These are phyloP conservation scores for Skeletonema tropicum DNA, from an alignment of 108 stramenopile genomes.

Conservation along the genomic window DNA sequence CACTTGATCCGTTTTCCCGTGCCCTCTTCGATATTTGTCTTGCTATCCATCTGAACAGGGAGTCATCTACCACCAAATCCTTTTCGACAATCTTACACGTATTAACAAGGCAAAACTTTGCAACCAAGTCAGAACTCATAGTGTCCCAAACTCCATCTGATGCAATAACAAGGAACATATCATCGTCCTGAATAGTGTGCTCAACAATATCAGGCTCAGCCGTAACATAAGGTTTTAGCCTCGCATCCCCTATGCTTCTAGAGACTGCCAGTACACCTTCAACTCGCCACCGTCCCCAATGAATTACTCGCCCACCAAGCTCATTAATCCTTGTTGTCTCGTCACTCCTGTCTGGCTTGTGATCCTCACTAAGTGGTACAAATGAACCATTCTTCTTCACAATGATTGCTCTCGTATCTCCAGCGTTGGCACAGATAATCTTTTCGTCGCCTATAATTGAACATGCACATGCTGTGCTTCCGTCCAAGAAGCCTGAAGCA, in stretches of 20 bases:
- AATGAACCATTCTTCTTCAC: conserved; percentile 85
- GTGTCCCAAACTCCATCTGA: conserved; percentile 92
- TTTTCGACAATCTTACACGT: conserved; percentile 86
- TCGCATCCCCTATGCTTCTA: conserved; percentile 92
- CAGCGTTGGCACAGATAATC: conserved; percentile 94
- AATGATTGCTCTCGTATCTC: conserved; percentile 94
- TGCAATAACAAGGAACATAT: conserved; percentile 88
- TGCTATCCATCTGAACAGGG: conserved; percentile 83
- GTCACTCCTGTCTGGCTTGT: conserved; percentile 92
- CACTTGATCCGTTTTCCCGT: conserved; percentile 79
- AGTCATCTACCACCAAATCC: conserved; percentile 69
- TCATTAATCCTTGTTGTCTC: conserved; percentile 89
- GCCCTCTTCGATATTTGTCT: conserved; percentile 72
- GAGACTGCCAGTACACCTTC: conserved; percentile 97
- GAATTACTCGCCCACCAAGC: conserved; percentile 91
- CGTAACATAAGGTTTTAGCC: conserved; percentile 88
- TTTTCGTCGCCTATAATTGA: conserved; percentile 73
- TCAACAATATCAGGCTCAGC: conserved; percentile 85
- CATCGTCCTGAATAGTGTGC: conserved; percentile 83
- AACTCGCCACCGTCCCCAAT: conserved; percentile 94
- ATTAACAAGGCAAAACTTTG: conserved; percentile 84
- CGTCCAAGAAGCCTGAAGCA: conserved; percentile 77
- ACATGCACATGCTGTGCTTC: conserved; percentile 83
- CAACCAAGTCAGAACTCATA: conserved; percentile 84
- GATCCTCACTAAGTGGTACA: conserved; percentile 83